Conservation (phyloP, 192 early-diverging fungal genomes). For the Coemansia sp. region DNA sequence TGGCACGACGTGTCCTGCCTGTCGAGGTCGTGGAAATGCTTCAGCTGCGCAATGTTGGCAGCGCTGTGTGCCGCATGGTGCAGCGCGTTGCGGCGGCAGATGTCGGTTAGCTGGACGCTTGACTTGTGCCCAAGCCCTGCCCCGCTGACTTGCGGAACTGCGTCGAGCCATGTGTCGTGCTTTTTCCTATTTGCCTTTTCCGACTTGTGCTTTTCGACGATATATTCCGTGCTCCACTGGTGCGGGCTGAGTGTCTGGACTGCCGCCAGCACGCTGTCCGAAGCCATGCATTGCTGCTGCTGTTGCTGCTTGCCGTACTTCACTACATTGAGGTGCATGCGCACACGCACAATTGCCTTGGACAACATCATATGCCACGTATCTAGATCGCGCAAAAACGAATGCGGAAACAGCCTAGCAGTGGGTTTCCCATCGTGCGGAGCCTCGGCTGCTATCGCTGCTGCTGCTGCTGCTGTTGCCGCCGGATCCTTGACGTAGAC, state of each 20-base stretch:
- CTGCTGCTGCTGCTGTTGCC: neutral
- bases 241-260: conserved; percentile 6
- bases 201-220: conserved; percentile 34
- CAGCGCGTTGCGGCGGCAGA: conserved; percentile 41
- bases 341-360: conserved; percentile 30
- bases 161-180: conserved; percentile 41
- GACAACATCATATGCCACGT: conserved; percentile 33
- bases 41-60: conserved; percentile 40
- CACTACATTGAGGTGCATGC: conserved; percentile 13
- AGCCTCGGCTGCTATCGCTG: neutral
- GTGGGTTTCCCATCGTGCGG: conserved; percentile 1
- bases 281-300: conserved; percentile 9
- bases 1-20: conserved; percentile 9
- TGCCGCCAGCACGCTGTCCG: neutral
- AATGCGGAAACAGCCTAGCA: conserved; percentile 20
- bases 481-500: conserved; percentile 20
- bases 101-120: conserved; percentile 21
- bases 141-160: conserved; percentile 27
- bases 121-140: conserved; percentile 16
- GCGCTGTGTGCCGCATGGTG: conserved; percentile 42
- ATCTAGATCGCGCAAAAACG: conserved; percentile 32
- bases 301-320: conserved; percentile 19
- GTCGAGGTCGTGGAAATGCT: conserved; percentile 29
- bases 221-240: conserved; percentile 43
- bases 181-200: conserved; percentile 25